Evolutionary conservation across 2,329 filamentous ascomycete species (phyloP), one percentile per base, ranked within the genome.

Genomic region (Paecilomyces formosus): DNA sequence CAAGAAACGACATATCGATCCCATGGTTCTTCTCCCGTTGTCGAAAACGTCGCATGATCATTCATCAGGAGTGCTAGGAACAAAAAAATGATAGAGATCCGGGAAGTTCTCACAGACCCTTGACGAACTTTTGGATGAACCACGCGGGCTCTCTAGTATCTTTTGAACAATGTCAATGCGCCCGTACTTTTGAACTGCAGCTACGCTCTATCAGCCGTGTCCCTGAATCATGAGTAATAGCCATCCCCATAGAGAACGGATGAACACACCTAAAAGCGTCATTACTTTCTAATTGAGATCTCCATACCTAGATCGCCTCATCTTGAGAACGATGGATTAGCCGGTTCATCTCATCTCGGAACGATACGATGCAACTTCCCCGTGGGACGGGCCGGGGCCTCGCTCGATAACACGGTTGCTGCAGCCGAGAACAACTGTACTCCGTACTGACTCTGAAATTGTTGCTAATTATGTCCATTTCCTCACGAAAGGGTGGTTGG

Each of bases 391-490:
- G 15, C 35, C 35, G 35, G 13, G 35, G 50, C 3, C 12, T 12
- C 3, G 3, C 11, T 28, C 26, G 22, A 52, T 24, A 24, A 12
- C 15, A 28, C 21, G 50, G 50, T 15, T 28, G 50, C 50, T 52
- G 22, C 26, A 52, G 13, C 50, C 18, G 50, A 52, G 11, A 24
- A 28, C n/a, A n/a, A n/a, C n/a, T n/a, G n/a, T n/a, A n/a, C n/a
- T n/a, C n/a, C n/a, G n/a, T n/a, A n/a, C 13, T 6, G n/a, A 6
- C n/a, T 18, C 6, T 52, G 50, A 24, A 52, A 55, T 45, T 30
- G 50, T 58, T 58, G 53, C 56, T 58, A 58, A 58, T 58, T 58
- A 54, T 58, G 33, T 58, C 52, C 39, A 58, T 54, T 58, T 58
- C 31, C 15, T 35, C 26, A 6, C 39, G 24, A 22, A 28, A 22